Base-by-base conservation (phyloP, 2,329 filamentous ascomycete species). In the Xylaria sp. region DNA sequence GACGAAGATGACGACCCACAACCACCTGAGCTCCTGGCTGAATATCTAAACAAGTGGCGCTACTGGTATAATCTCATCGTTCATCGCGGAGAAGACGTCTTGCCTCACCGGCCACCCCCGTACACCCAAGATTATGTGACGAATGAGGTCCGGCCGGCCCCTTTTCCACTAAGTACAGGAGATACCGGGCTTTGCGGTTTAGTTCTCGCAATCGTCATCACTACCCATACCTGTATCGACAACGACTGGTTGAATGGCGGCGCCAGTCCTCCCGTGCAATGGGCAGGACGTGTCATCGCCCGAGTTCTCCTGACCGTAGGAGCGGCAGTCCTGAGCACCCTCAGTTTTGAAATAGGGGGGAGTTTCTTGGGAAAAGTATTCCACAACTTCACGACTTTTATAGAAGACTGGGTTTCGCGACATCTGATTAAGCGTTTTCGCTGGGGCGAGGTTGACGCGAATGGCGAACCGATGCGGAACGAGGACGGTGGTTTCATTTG, bases 131-230 rank as follows among this genome's bases (percentile, higher is more conserved):
- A 48, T 7, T 6, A 34, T 44, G 9, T 65, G 55, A 60, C 57
- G 5, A 11, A 60, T 11, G 53, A 57, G 7, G 5, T 18, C 8
- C 62, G 61, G 37, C 49, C 58, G 4, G 51, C 58, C 16, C 66
- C 66, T 0, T 69, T 67, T 50, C 63, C 63, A 10, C 64, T 67
- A 10, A 63, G 64, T 47, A 46, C 69, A 16, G 55, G 54, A 1
- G 60, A 51, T 51, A 57, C 56, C 2, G 67, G 63, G 65, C 63
- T 58, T 34, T 67, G 65, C 48, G 60, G 55, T 5, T 8, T 42
- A 1, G 7, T 65, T 2, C 11, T 69, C 5, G 53, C 11, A 2
- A 9, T 65, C 3, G 30, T 66, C 18, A 42, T 69, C 19, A 34
- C 50, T 1, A 9, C 59, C 16, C 62, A 66, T 51, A 39, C 35